Percentiles rank a stretch among this genome's conserved stretches.
These are phyloP conservation scores for Chamaenerion angustifolium DNA, from an alignment of 345 rosid genomes.

Conservation along the genomic window DNA sequence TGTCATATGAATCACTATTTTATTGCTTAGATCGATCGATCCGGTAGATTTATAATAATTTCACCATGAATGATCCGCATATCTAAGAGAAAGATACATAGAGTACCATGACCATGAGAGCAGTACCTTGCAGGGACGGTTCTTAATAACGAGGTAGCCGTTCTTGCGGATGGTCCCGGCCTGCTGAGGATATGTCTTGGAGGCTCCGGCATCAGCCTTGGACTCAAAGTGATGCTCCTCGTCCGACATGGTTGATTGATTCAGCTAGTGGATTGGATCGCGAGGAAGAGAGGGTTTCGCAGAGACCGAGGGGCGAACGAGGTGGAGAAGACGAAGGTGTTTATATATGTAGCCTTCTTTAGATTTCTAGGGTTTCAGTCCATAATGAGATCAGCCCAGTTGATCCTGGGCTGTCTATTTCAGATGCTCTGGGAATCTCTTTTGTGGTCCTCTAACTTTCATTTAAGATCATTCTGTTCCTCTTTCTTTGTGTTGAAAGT, in stretches of 20 bases:
- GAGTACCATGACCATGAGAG: background rate
- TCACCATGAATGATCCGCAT: no score
- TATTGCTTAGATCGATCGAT: no score
- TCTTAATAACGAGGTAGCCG: conserved; percentile 16
- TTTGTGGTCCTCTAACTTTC: no score
- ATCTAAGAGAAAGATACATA: no score
- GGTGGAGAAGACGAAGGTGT: background rate
- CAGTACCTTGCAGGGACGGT: conserved; percentile 13
- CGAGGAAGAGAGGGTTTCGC: background rate
- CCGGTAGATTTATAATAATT: no score
- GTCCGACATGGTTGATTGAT: conserved; percentile 11
- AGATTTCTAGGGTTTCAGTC: conserved; percentile 6
- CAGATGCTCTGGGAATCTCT: no score
- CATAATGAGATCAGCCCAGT: background rate
- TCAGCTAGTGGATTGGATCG: background rate
- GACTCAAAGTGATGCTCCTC: conserved; percentile 16
- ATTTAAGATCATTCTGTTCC: no score
- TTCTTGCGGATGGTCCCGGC: conserved; percentile 15
- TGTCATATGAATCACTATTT: no score
- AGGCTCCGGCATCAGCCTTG: conserved; percentile 14
- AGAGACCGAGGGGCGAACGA: background rate
- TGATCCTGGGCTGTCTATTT: no score
- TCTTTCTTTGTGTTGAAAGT: no score
- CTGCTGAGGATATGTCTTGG: conserved; percentile 17
- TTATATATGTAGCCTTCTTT: conserved; percentile 3